Conservation (phyloP, 495 filamentous ascomycete genomes). For the Lophiostoma macrostomum region DNA sequence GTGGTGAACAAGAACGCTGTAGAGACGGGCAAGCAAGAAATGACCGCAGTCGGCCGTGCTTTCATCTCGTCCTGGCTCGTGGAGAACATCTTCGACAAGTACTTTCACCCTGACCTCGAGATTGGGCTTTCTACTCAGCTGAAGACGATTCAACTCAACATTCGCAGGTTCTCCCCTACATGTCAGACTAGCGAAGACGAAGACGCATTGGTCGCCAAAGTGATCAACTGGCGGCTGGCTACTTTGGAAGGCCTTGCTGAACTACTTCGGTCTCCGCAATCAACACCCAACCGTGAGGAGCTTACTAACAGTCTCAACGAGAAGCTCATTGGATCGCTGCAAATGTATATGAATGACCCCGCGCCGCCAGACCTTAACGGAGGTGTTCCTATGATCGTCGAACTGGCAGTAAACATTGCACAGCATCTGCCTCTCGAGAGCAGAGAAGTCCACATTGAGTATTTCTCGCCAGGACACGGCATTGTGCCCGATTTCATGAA, state of each 20-base stretch:
- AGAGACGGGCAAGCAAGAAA: slow-evolving; percentile 82
- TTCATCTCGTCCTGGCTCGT: slow-evolving; percentile 86
- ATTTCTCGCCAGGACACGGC: slow-evolving; percentile 68
- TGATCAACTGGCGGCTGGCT: slow-evolving; percentile 89
- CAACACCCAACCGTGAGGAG: slow-evolving; percentile 57
- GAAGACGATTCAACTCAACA: slow-evolving; percentile 86
- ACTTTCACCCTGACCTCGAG: slow-evolving; percentile 88
- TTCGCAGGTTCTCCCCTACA: slow-evolving; percentile 68
- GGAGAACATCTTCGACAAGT: slow-evolving; percentile 83
- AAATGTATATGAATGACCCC: slow-evolving; percentile 70
- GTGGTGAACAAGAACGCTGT: slow-evolving; percentile 82
- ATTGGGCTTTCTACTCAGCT: slow-evolving; percentile 68
- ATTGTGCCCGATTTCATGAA: slow-evolving; percentile 77
- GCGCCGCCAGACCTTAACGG: slow-evolving; percentile 72
- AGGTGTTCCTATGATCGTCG: slow-evolving; percentile 86
- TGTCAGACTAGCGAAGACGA: slow-evolving; percentile 78
- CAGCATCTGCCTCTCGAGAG: slow-evolving; percentile 87
- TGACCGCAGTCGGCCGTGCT: slow-evolving; percentile 93
- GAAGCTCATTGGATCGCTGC: slow-evolving; percentile 66
- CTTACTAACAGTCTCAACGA: slow-evolving; percentile 67
- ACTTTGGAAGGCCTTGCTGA: slow-evolving; percentile 88
- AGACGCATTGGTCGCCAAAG: slow-evolving; percentile 79
- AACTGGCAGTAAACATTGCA: slow-evolving; percentile 82
- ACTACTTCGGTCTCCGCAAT: slow-evolving; percentile 61
- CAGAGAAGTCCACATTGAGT: slow-evolving; percentile 83